A percentile compares a stretch with the other conserved stretches of the same genome.
phyloP scores from a whole-genome alignment of 768 basidiomycete species.

The Suillus discolor region DNA sequence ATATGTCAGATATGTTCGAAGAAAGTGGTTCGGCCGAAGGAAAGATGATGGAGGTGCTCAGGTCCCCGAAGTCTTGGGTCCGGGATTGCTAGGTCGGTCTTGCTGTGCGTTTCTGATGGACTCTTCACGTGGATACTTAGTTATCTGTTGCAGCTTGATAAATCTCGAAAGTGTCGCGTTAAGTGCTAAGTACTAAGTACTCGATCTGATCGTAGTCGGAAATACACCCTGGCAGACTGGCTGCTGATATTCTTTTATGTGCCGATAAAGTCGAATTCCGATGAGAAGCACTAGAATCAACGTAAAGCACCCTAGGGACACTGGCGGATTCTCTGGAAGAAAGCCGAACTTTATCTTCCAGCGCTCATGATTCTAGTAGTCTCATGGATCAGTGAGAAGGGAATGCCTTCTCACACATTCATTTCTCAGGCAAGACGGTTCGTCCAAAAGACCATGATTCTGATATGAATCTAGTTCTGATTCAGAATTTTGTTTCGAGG shows the following conservation, averaged over 20 bases:
- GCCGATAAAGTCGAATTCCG: not conserved
- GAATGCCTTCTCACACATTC: no score
- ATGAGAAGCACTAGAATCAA: not conserved
- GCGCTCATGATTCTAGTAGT: not conserved
- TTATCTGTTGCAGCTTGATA: not conserved
- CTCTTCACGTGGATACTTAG: not conserved
- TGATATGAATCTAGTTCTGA: not conserved
- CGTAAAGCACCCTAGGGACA: not conserved
- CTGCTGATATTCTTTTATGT: not conserved
- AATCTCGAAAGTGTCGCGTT: not conserved
- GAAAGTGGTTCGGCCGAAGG: conserved; percentile 54
- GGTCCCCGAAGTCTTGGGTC: conserved; percentile 23
- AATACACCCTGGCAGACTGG: not conserved
- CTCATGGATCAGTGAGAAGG: no score
- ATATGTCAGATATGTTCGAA: conserved; percentile 54
- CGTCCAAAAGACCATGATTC: no score
- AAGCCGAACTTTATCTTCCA: not conserved
- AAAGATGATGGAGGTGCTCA: conserved; percentile 51
- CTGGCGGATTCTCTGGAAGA: not conserved
- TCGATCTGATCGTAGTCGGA: not conserved
- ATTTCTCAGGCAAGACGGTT: no score
- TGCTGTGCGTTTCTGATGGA: not conserved
- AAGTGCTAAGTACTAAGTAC: not conserved
- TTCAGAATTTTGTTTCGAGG: not conserved
- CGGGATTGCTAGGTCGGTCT: not conserved